Percentiles rank a stretch among this genome's conserved stretches.
Evolutionary conservation across 805 yeast genomes (phyloP).

Genomic region (Candida insectalens): DNA sequence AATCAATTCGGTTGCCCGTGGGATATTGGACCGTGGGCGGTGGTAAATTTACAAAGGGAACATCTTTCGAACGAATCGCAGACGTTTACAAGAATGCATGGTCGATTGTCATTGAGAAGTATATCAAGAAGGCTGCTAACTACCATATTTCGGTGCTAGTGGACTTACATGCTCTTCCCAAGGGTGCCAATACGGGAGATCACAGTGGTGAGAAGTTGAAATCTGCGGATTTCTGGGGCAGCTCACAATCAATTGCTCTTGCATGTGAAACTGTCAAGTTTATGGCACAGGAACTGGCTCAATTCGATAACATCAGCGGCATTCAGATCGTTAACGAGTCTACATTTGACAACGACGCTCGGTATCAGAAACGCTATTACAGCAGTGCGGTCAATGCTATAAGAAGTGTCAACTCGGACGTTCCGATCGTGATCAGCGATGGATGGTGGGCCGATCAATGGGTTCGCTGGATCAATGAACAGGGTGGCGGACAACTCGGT

Average conservation of each 20-base stretch:
- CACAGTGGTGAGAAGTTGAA: constrained; percentile 69
- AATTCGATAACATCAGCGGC: constrained; percentile 64
- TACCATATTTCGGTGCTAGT: constrained; percentile 65
- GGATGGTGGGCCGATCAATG: constrained; percentile 89
- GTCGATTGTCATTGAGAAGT: constrained; percentile 40
- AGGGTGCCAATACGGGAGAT: constrained; percentile 81
- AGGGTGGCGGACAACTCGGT: constrained; percentile 37
- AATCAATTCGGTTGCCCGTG: constrained; percentile 74
- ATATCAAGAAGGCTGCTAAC: constrained; percentile 49
- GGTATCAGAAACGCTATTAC: constrained; percentile 52
- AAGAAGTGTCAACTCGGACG: constrained; percentile 37
- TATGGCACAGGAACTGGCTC: constrained; percentile 47
- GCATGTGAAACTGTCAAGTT: constrained; percentile 46
- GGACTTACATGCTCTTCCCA: constrained; percentile 86
- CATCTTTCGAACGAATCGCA: constrained; percentile 49
- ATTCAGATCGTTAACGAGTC: constrained; percentile 84
- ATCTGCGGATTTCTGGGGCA: constrained; percentile 57
- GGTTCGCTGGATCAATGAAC: constrained; percentile 51
- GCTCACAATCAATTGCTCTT: constrained; percentile 28
- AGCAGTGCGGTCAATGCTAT: constrained; percentile 52
- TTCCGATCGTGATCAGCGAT: constrained; percentile 80
- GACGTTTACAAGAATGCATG: constrained; percentile 67
- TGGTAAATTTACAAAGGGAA: constrained; percentile 44
- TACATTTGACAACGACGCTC: constrained; percentile 46
- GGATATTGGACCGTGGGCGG: constrained; percentile 86